Percentiles rank a stretch among this genome's conserved stretches.
phyloP scores from a whole-genome alignment of 1,139 yeast species.

The Meyerozyma elateridarum region DNA sequence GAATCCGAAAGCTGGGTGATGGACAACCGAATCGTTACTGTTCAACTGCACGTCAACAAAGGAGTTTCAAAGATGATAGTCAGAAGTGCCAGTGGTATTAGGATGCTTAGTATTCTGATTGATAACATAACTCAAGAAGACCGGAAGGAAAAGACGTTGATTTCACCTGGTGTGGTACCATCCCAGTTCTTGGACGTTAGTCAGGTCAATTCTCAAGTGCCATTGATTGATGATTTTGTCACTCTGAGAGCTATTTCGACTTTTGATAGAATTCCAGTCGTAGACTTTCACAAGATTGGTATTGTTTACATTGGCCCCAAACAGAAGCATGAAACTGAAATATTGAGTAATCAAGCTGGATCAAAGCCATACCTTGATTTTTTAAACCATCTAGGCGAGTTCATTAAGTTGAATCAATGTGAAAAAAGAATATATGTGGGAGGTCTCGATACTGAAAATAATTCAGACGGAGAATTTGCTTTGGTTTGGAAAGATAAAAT shows the following conservation, averaged over 20 bases:
- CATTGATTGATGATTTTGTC: constrained; percentile 43
- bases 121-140: constrained; percentile 18
- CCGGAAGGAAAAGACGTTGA: constrained; percentile 6
- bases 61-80: constrained; percentile 54
- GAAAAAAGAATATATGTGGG: constrained; percentile 59
- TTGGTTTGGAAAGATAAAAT: constrained; percentile 69
- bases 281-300: constrained; percentile 77
- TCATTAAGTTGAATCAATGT: constrained; percentile 53
- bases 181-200: constrained; percentile 31
- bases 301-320: constrained; percentile 67
- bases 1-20: constrained; percentile 53
- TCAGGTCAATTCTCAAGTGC: constrained; percentile 23
- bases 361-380: constrained; percentile 60
- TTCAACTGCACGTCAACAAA: constrained; percentile 47
- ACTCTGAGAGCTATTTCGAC: constrained; percentile 56
- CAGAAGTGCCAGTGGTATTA: constrained; percentile 66
- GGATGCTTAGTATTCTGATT: constrained; percentile 42
- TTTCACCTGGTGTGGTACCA: constrained; percentile 26
- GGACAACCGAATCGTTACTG: constrained; percentile 54
- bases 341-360: constrained; percentile 62
- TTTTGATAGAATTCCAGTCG: constrained; percentile 74
- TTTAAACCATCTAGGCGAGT: constrained; percentile 51
- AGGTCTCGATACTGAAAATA: constrained; percentile 68
- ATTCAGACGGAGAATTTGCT: constrained; percentile 73
- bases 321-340: constrained; percentile 60